Base-by-base conservation (phyloP, 2,329 filamentous ascomycete genomes). In the Bretziella fagacearum region DNA sequence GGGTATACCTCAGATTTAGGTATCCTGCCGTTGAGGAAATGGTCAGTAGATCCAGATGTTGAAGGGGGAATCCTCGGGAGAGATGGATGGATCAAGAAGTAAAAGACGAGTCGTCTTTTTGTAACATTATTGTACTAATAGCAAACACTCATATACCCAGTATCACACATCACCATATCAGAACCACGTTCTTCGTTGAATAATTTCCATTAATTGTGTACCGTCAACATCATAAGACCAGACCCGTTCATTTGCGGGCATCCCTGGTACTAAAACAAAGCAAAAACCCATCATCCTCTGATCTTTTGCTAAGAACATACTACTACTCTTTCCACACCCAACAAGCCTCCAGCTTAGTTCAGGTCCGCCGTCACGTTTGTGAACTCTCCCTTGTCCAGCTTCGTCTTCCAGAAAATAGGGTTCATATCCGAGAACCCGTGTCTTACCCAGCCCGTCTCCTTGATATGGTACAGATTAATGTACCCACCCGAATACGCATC, bases 401-500 rank as follows among this genome's bases (percentile, higher is more conserved):
- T 98, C 43, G 87, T 95, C 73, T 93, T 82, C 91, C 91, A 98
- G 80, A 98, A 98, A 61, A 96, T 93, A 37, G 89, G 89, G 71
- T 96, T 95, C 56, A 89, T 96, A 65, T 98, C 91, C 60, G 71
- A 86, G 74, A 98, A 98, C 53, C 91, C 91, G 61, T 96, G 89
- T 75, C 93, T 94, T 59, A 93, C 87, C 91, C 91, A 98, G 57
- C 91, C 91, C 54, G 86, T 81, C 70, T 98, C 89, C 78, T 95
- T 95, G 62, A 98, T 87, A 60, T 98, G 91, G 67, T 98, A 98
- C 60, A 96, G 63, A 69, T 98, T 98, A 73, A 98, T 95, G 69
- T 77, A 96, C 55, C 91, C 91, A 70, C 91, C 91, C 20, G 91
- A 96, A 74, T 83, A 98, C n/a, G 91, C 91, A 63, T 98, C 91